Evolutionary conservation across 164 flowering plant genomes (phyloP).

Genomic region (Chloranthus sessilifolius): DNA sequence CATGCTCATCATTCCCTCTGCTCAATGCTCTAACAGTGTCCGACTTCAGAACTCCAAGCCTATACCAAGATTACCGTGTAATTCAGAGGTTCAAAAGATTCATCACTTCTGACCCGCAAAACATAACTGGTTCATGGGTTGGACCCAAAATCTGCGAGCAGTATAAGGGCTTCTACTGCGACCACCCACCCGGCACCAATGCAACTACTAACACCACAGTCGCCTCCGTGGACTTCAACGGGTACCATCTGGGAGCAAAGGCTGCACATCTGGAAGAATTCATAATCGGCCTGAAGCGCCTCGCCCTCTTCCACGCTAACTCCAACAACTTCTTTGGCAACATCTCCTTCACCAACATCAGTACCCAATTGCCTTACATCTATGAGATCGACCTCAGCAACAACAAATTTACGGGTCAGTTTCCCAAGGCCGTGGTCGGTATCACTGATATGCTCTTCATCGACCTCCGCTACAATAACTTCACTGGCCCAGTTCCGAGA

Average conservation of each 20-base stretch:
- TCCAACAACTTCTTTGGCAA: conserved; percentile 37
- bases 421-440: conserved; percentile 25
- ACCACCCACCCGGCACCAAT: conserved; percentile 35
- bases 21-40: too few species aligned
- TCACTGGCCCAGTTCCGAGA: conserved; percentile 29
- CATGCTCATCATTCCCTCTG: too few species aligned
- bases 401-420: conserved; percentile 29
- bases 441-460: conserved; percentile 22
- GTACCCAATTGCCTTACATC: conserved; percentile 26
- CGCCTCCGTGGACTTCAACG: conserved; percentile 38
- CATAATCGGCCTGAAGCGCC: conserved; percentile 23
- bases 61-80: conserved; percentile 23
- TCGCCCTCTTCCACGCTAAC: conserved; percentile 48
- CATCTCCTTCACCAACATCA: conserved; percentile 14
- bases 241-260: conserved; percentile 18
- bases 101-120: conserved; percentile 43
- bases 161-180: conserved; percentile 58
- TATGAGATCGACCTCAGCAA: conserved; percentile 52
- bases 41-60: conserved; percentile 16
- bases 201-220: conserved; percentile 20
- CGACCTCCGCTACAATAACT: conserved; percentile 38
- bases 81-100: conserved; percentile 44
- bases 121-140: conserved; percentile 41
- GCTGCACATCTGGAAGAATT: conserved; percentile 14
- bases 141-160: conserved; percentile 44